Evolutionary conservation across 2,329 filamentous ascomycete species (phyloP).

Genomic region (Colletotrichum magnum): DNA sequence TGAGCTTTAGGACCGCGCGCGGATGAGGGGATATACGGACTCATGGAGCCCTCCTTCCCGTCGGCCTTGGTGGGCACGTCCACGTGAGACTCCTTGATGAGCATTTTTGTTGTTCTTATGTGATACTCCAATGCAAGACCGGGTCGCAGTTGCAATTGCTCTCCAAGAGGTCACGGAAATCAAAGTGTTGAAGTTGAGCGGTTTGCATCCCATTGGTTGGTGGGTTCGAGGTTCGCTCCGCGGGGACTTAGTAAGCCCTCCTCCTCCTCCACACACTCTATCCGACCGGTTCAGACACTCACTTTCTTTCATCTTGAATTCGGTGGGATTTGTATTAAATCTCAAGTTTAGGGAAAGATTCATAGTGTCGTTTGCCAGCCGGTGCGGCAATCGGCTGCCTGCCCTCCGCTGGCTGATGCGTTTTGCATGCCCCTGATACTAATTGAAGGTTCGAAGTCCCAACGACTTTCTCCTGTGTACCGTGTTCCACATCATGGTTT

Average conservation of each 20-base stretch:
- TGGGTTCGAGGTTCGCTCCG: background rate
- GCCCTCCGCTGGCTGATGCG: no score
- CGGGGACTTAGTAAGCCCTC: constrained; percentile 38
- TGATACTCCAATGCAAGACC: no score
- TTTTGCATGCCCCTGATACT: no score
- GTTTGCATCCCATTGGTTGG: constrained; percentile 32
- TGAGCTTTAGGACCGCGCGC: constrained; percentile 8
- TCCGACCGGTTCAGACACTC: background rate
- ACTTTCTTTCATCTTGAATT: no score
- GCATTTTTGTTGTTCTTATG: constrained; percentile 54
- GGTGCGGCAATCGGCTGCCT: no score
- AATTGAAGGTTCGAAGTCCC: no score
- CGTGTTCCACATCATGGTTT: background rate
- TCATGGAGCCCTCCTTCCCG: constrained; percentile 69
- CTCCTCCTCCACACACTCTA: background rate
- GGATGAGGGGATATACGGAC: constrained; percentile 48
- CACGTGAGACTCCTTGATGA: constrained; percentile 67
- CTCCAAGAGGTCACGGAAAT: background rate
- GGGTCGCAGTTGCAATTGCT: background rate
- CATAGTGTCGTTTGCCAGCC: no score
- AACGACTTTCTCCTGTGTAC: background rate
- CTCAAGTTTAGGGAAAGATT: no score
- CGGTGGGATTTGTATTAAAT: no score
- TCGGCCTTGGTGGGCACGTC: constrained; percentile 66
- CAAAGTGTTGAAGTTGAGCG: constrained; percentile 27